A percentile compares a stretch with the other conserved stretches of the same genome.
These are phyloP conservation scores for Scedosporium apiospermum DNA, from an alignment of 2,329 filamentous ascomycete species.

Conservation along the genomic window DNA sequence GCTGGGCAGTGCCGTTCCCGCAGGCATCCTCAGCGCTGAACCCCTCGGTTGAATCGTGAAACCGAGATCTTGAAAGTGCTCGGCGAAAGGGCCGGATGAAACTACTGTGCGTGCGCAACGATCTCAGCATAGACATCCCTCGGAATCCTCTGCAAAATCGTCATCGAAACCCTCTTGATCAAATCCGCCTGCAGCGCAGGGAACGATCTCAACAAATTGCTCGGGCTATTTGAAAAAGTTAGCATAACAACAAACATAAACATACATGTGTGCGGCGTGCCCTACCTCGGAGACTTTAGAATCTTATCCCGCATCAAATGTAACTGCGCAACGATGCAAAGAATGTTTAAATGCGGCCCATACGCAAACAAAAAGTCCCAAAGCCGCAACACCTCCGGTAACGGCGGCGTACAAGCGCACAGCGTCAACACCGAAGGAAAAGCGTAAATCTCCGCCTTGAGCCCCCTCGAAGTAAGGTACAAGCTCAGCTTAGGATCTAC, in stretches of 20 bases:
- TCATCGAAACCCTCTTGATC: constrained; percentile 76
- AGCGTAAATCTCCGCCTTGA: constrained; percentile 90
- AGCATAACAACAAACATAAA: background rate
- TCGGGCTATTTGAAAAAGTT: constrained; percentile 53
- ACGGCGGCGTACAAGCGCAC: constrained; percentile 87
- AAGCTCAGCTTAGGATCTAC: constrained; percentile 81
- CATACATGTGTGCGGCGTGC: background rate
- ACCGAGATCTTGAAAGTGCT: background rate
- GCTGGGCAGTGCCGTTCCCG: no score
- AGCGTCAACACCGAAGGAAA: constrained; percentile 92
- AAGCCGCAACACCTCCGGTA: constrained; percentile 83
- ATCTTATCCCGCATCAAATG: constrained; percentile 81
- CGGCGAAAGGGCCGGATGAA: background rate
- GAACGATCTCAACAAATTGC: constrained; percentile 82
- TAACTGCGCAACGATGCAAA: constrained; percentile 93
- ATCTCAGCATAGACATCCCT: constrained; percentile 86
- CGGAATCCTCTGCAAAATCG: constrained; percentile 82
- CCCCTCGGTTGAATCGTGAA: background rate
- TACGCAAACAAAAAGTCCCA: constrained; percentile 99
- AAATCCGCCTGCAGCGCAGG: constrained; percentile 74
- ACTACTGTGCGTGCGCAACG: constrained; percentile 69
- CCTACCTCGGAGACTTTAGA: constrained; percentile 72
- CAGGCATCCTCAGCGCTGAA: background rate
- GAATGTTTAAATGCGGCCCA: constrained; percentile 84
- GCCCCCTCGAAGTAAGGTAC: constrained; percentile 75